Base-by-base conservation (phyloP, 1,139 yeast species). In the Kurtzmaniella quercitrusa region DNA sequence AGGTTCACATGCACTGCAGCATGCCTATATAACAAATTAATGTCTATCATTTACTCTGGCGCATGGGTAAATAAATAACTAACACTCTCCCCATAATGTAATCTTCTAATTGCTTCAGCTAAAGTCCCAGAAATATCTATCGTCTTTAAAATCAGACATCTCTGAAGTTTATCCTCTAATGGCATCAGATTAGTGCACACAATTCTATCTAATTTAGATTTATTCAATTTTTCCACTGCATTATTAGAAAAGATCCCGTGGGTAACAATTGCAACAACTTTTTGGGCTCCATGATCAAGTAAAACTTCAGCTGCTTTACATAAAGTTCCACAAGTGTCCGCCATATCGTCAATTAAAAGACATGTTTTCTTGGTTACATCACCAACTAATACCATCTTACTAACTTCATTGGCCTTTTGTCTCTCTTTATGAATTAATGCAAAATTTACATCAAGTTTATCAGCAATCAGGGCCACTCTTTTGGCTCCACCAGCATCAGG, bases 401-500 rank as follows among this genome's bases (percentile, higher is more conserved):
- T 81, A 25, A 91, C 96, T 63, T 90, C 97, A 63, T 93, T 93
- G 39, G 98, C 97, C 50, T 91, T 78, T 38, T 93, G 94, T 59
- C 98, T 81, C 68, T 93, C 98, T 67, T 93, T 93, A 68, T 93
- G 98, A 57, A 93, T 93, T 62, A 93, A 79, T 12, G 98, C 98
- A 67, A 93, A 93, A 66, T 90, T 90, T 57, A 91, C 75, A 62
- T 91, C 98, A 51, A 93, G 74, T 51, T 90, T 78, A 64, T 93
- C 98, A 41, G 98, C 98, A 53, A 93, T 74, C 8, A 93, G 88
- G 2, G 98, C 98, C 10, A 96, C 98, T 60, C 98, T 81, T 66
- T 93, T 93, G 48, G 98, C 98, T 46, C 98, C 98, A 57, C 98
- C 98, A 3, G 98, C 98, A 70, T 93, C 98, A 2, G 98, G 98